phyloP scores from a whole-genome alignment of 129 eudicot genomes.

The Heracleum sosnowskyi region DNA sequence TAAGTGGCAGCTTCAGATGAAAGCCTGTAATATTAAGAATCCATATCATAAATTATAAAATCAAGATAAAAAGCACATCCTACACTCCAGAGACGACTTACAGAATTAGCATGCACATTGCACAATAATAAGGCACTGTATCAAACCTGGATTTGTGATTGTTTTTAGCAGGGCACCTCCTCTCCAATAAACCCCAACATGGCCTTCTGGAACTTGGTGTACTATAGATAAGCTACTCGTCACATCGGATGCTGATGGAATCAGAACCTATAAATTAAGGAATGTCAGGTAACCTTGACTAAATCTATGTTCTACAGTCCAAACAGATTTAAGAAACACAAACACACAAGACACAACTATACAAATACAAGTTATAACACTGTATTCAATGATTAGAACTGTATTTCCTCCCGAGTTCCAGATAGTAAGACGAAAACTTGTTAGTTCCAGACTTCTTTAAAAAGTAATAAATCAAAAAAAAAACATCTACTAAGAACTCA shows the following conservation, averaged over 20 bases:
- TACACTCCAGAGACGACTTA: neutral
- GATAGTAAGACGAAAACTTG: neutral
- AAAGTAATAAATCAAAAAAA: neutral
- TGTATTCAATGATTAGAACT: neutral
- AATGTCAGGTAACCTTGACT: neutral
- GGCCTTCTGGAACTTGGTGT: conserved; percentile 99
- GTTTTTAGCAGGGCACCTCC: conserved; percentile 90
- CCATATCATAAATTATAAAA: neutral
- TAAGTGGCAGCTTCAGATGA: conserved; percentile 77
- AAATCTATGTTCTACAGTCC: neutral
- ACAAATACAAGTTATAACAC: neutral
- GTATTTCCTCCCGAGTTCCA: neutral
- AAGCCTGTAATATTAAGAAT: conserved; percentile 40
- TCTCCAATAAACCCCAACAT: conserved; percentile 96
- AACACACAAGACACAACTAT: no score
- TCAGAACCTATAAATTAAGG: conserved; percentile 36
- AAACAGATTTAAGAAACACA: neutral
- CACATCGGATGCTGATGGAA: conserved; percentile 44
- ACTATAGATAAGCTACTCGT: conserved; percentile 54
- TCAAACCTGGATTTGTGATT: conserved; percentile 33
- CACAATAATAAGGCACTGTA: neutral
- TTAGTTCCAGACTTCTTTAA: neutral
- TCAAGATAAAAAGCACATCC: neutral
- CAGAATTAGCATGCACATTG: neutral
- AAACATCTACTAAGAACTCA: neutral